Evolutionary conservation across 768 basidiomycete genomes (phyloP), one percentile per base, ranked within the genome.

Genomic region (Russula ochroleuca): DNA sequence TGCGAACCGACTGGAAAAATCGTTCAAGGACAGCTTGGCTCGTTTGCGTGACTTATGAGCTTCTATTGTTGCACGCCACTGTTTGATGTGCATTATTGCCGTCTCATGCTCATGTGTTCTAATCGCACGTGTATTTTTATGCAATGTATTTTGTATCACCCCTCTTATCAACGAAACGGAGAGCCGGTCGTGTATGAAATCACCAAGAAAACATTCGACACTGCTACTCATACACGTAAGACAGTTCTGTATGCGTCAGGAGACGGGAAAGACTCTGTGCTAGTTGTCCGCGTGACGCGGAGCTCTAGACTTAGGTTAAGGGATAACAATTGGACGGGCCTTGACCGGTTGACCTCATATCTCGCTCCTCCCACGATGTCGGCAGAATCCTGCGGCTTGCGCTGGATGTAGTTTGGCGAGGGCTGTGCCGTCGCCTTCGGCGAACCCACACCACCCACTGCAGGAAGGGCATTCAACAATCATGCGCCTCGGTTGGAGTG

Each of bases 1-100:
- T 68, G 95, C 94, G 9, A 86, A 81, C 68, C 88, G 85, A 75
- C 73, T 98, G 75, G 93, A 95, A 70, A 88, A 84, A 72, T 86
- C 83, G 67, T 77, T 95, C 72, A 83, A 83, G 62, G 85, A 85
- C 11, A 72, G 81, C 33, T 70, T 84, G 25, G 67, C 69, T 0
- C 68, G 68, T 37, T 56, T 67, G 57, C 65, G 68, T 25, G 66
- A 60, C 21, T 56, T 57, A 57, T 65, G 54, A 65, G 25, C 21
- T 47, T 35, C 14, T 10, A 10, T 15, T 40, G 15, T 53, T 59
- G 10, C 45, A 37, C 28, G 11, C 17, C 7, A 43, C 35, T 59
- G 37, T 37, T 37, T 58, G 49, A 60, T 33, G 41, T 52, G 55
- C 51, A 50, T 21, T 59, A 21, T 47, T 47, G 33, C 31, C 23